Percentiles rank a stretch among this genome's conserved stretches.
Conservation (phyloP, 768 basidiomycete species). For the Boletus subcaerulescens region DNA sequence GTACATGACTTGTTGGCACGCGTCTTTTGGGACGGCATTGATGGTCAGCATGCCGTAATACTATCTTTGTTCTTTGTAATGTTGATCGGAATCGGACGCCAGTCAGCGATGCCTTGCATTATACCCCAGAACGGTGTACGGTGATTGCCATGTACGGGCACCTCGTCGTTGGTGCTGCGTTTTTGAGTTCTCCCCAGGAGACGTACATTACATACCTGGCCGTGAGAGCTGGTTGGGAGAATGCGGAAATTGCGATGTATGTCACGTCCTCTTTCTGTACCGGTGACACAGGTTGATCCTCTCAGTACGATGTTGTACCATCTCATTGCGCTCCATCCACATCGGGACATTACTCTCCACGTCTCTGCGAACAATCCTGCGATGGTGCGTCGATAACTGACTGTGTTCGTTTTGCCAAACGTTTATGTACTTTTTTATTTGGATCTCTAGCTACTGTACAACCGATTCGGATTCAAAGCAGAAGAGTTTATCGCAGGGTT, state of each 20-base stretch:
- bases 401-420: background rate
- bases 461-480: constrained; percentile 84
- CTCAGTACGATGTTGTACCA: constrained; percentile 74
- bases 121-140: constrained; percentile 68
- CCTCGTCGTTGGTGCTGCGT: constrained; percentile 71
- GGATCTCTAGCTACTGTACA: constrained; percentile 62
- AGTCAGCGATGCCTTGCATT: constrained; percentile 72
- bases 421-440: background rate
- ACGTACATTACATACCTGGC: constrained; percentile 82
- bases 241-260: constrained; percentile 73
- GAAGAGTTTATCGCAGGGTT: constrained; percentile 82
- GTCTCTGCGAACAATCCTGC: constrained; percentile 81
- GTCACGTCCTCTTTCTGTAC: constrained; percentile 3
- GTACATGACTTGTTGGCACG: constrained; percentile 67
- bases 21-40: constrained; percentile 75
- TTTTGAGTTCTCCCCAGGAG: constrained; percentile 75
- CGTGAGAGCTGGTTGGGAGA: constrained; percentile 80
- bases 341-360: constrained; percentile 77
- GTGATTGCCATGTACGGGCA: constrained; percentile 70
- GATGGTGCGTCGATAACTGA: constrained; percentile 45
- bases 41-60: constrained; percentile 43
- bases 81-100: background rate
- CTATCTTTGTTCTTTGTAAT: background rate
- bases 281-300: background rate
- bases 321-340: constrained; percentile 66